Conservation (phyloP, 768 basidiomycete genomes). For the Hydnomerulius pinastri region DNA sequence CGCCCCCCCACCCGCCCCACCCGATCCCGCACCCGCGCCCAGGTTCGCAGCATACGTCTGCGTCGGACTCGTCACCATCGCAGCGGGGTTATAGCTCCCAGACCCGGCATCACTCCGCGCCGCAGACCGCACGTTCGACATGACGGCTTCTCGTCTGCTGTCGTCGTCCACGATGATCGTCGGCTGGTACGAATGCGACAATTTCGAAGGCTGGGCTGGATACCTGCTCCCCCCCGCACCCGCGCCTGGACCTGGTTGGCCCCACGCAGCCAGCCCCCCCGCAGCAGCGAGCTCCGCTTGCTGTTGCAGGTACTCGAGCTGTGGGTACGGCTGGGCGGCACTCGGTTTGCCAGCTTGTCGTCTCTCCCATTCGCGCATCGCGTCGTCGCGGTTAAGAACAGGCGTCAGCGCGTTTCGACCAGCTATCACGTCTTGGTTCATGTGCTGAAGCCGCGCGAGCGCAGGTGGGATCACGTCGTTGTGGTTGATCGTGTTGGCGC, state of each 20-base stretch:
- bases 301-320: slow-evolving; percentile 89
- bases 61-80: slow-evolving; percentile 72
- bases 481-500: slow-evolving; percentile 91
- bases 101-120: slow-evolving; percentile 51
- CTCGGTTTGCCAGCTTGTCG: slow-evolving; percentile 73
- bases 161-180: slow-evolving; percentile 68
- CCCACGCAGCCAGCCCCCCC: slow-evolving; percentile 62
- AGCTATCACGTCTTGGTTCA: slow-evolving; percentile 80
- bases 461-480: slow-evolving; percentile 92
- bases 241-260: slow-evolving; percentile 15
- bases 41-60: slow-evolving; percentile 60
- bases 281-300: slow-evolving; percentile 83
- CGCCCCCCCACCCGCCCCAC: background rate
- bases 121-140: slow-evolving; percentile 74
- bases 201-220: slow-evolving; percentile 38
- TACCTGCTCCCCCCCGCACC: slow-evolving; percentile 41
- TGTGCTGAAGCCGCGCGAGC: slow-evolving; percentile 83
- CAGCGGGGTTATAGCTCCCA: slow-evolving; percentile 46
- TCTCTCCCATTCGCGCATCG: slow-evolving; percentile 95
- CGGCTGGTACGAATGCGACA: slow-evolving; percentile 45
- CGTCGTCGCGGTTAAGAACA: slow-evolving; percentile 92
- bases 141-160: slow-evolving; percentile 74
- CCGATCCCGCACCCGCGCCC: background rate
- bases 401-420: slow-evolving; percentile 84
- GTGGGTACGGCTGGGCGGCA: slow-evolving; percentile 81